A percentile compares a stretch with the other conserved stretches of the same genome.
Evolutionary conservation across 192 early-diverging fungal genomes (phyloP).

Genomic region (Backusella australiensis): DNA sequence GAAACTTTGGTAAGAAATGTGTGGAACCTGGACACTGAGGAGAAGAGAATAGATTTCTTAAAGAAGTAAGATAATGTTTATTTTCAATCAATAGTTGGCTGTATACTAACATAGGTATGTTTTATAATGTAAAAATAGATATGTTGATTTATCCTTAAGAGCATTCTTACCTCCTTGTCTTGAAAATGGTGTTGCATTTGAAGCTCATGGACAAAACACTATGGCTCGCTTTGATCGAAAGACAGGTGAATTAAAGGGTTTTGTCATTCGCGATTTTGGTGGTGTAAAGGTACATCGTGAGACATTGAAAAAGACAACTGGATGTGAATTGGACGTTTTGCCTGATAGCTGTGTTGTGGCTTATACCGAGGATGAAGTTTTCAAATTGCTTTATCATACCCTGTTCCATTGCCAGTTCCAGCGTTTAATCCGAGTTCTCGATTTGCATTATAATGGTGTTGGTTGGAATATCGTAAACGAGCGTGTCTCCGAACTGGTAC

Average conservation of each 20-base stretch:
- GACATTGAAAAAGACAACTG: slow-evolving; percentile 46
- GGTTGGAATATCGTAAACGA: slow-evolving; percentile 60
- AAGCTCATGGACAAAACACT: slow-evolving; percentile 64
- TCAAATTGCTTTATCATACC: slow-evolving; percentile 60
- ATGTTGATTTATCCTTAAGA: slow-evolving; percentile 45
- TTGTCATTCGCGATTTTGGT: slow-evolving; percentile 69
- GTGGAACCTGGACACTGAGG: slow-evolving; percentile 44
- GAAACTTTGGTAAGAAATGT: slow-evolving; percentile 40
- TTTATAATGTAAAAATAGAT: slow-evolving; percentile 22
- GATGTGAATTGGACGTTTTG: slow-evolving; percentile 47
- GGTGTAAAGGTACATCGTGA: slow-evolving; percentile 60
- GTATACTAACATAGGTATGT: background rate
- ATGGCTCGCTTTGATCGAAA: slow-evolving; percentile 50
- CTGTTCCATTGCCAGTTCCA: slow-evolving; percentile 58
- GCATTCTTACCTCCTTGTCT: slow-evolving; percentile 61
- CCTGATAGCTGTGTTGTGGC: slow-evolving; percentile 58
- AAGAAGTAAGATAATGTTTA: slow-evolving; percentile 22
- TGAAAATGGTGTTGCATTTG: slow-evolving; percentile 64
- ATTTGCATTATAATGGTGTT: slow-evolving; percentile 54
- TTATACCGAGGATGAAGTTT: slow-evolving; percentile 35
- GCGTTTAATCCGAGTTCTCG: slow-evolving; percentile 56
- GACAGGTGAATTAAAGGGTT: slow-evolving; percentile 51
- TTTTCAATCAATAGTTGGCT: background rate
- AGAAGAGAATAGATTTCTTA: slow-evolving; percentile 47
- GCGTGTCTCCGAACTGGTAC: slow-evolving; percentile 45